A percentile compares a stretch with the other conserved stretches of the same genome.
phyloP scores from a whole-genome alignment of 257 asterid genomes.

The Plantago ovata region DNA sequence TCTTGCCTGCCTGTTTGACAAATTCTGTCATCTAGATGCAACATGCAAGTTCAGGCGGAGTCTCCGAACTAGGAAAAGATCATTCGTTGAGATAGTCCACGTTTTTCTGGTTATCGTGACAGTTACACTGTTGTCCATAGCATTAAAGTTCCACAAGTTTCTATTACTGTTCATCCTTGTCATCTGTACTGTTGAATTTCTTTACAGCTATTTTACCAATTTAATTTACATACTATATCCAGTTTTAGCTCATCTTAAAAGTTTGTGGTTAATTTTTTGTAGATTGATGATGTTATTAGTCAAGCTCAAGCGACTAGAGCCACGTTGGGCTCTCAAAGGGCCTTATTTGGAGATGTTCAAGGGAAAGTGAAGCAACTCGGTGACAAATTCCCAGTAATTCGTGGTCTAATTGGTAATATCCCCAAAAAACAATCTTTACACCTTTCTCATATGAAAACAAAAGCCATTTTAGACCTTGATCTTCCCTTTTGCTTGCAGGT shows the following conservation, averaged over 20 bases:
- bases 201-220: too few relatives aligned
- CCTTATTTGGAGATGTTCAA: conserved; percentile 89
- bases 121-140: too few relatives aligned
- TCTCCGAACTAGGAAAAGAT: too few relatives aligned
- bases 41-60: too few relatives aligned
- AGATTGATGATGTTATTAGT: conserved; percentile 93
- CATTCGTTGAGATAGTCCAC: too few relatives aligned
- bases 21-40: too few relatives aligned
- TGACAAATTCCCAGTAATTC: conserved; percentile 86
- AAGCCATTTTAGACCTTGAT: conserved; percentile 8
- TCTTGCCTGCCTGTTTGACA: too few relatives aligned
- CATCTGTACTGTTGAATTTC: not conserved
- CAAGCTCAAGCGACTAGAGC: conserved; percentile 97
- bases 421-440: not conserved
- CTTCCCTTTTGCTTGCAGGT: conserved; percentile 45
- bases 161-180: not conserved
- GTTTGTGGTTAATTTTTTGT: conserved; percentile 18
- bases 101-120: too few relatives aligned
- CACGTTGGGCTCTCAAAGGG: conserved; percentile 77
- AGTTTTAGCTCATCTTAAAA: not conserved
- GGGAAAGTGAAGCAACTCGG: conserved; percentile 87
- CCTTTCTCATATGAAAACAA: conserved; percentile 5
- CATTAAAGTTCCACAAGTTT: too few relatives aligned
- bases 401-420: conserved; percentile 77
- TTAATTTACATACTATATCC: not conserved